These are phyloP conservation scores for Hordeum pubiflorum DNA, from an alignment of 202 grass and related monocot genomes.

Conservation along the genomic window DNA sequence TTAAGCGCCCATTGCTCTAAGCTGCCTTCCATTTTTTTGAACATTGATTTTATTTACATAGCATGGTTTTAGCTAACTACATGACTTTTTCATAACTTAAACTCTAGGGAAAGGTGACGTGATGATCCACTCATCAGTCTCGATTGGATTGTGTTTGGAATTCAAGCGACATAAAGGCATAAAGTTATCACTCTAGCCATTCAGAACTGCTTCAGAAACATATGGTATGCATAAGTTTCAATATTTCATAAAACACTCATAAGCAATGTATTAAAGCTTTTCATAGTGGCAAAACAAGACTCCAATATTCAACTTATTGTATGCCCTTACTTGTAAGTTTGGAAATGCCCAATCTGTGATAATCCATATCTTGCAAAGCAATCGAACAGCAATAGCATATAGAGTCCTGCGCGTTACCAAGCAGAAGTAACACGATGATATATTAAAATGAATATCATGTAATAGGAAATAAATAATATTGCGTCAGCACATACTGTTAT, in stretches of 20 bases:
- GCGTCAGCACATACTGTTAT: background rate
- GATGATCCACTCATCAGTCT: background rate
- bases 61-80: background rate
- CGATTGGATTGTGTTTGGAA: slow-evolving; percentile 10
- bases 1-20: no score
- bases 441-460: slow-evolving; percentile 9
- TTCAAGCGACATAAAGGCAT: background rate
- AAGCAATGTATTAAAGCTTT: background rate
- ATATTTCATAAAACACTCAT: background rate
- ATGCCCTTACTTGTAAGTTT: slow-evolving; percentile 86
- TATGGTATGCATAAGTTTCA: slow-evolving; percentile 1
- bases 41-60: background rate
- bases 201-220: background rate
- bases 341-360: slow-evolving; percentile 69
- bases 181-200: background rate
- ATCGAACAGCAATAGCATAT: slow-evolving; percentile 65
- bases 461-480: background rate
- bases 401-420: slow-evolving; percentile 43
- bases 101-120: background rate
- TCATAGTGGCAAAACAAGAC: slow-evolving; percentile 4
- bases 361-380: slow-evolving; percentile 88
- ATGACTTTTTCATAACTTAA: background rate
- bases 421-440: background rate
- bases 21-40: no score
- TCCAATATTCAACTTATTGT: slow-evolving; percentile 16